These are phyloP conservation scores for Simmondsia chinensis DNA, from an alignment of 148 eudicot genomes.

Conservation along the genomic window DNA sequence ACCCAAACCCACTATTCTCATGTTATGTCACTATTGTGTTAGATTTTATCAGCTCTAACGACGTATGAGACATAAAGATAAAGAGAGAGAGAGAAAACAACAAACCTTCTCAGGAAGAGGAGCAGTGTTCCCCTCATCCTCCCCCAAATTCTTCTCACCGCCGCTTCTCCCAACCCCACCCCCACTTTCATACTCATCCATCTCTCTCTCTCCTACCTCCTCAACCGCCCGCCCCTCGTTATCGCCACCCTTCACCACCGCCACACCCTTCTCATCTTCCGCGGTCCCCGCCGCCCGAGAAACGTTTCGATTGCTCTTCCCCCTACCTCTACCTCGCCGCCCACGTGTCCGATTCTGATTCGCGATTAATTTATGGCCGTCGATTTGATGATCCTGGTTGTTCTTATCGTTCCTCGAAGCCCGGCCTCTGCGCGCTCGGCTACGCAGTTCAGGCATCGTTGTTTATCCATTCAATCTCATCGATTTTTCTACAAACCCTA, in stretches of 20 bases:
- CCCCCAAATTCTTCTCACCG: conserved; percentile 34
- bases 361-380: conserved; percentile 12
- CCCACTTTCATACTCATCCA: conserved; percentile 65
- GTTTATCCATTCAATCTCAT: conserved; percentile 34
- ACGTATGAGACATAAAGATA: neutral
- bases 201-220: conserved; percentile 28
- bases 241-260: conserved; percentile 16
- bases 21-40: no score
- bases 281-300: conserved; percentile 17
- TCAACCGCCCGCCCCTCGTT: conserved; percentile 11
- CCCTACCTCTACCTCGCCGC: conserved; percentile 20
- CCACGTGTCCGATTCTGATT: conserved; percentile 13
- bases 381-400: conserved; percentile 16
- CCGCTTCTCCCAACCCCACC: conserved; percentile 32
- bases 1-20: no score
- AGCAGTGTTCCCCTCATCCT: conserved; percentile 52
- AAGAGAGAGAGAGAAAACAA: neutral
- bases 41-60: no score
- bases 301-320: conserved; percentile 11
- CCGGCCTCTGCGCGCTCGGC: conserved; percentile 53
- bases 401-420: conserved; percentile 17
- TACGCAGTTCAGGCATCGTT: conserved; percentile 63
- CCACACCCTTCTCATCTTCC: conserved; percentile 13
- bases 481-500: conserved; percentile 8
- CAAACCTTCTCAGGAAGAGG: conserved; percentile 70